phyloP scores from a whole-genome alignment of 306 rosid species.

The Citrullus colocynthis region DNA sequence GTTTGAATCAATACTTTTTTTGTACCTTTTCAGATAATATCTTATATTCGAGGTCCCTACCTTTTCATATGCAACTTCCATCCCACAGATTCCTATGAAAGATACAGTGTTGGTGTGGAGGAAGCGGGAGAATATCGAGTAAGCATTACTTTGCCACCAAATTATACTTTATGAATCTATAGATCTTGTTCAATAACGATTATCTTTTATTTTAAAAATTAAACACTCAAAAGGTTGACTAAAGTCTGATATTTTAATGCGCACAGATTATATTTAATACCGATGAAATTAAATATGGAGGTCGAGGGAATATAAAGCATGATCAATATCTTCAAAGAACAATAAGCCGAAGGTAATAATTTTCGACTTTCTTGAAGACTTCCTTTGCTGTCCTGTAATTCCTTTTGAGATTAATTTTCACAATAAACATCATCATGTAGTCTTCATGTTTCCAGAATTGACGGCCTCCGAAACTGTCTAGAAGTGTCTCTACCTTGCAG shows the following conservation, averaged over 20 bases:
- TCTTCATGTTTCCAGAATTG: constrained; percentile 36
- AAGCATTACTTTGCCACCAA: constrained; percentile 11
- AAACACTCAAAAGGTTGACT: not conserved
- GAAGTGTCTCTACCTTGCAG: constrained; percentile 63
- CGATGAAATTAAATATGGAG: constrained; percentile 70
- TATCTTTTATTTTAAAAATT: not conserved
- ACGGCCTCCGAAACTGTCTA: constrained; percentile 66
- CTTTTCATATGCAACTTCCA: constrained; percentile 82
- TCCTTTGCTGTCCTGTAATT: not conserved
- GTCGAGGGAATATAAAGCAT: constrained; percentile 58
- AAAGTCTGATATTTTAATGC: constrained; percentile 3
- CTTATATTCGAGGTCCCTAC: constrained; percentile 79
- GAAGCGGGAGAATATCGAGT: constrained; percentile 98
- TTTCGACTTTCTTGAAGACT: constrained; percentile 5
- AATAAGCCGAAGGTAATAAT: constrained; percentile 44
- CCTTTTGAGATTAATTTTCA: not conserved
- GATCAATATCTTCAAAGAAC: constrained; percentile 53
- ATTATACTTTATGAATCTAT: not conserved
- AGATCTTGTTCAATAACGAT: not conserved
- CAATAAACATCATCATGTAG: not conserved
- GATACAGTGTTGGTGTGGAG: constrained; percentile 65
- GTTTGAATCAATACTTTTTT: constrained; percentile 1
- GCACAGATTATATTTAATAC: constrained; percentile 62
- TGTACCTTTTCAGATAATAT: constrained; percentile 56
- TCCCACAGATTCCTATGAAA: constrained; percentile 60